These are phyloP conservation scores for Starmerella floris DNA, from an alignment of 805 yeast species.

Conservation along the genomic window DNA sequence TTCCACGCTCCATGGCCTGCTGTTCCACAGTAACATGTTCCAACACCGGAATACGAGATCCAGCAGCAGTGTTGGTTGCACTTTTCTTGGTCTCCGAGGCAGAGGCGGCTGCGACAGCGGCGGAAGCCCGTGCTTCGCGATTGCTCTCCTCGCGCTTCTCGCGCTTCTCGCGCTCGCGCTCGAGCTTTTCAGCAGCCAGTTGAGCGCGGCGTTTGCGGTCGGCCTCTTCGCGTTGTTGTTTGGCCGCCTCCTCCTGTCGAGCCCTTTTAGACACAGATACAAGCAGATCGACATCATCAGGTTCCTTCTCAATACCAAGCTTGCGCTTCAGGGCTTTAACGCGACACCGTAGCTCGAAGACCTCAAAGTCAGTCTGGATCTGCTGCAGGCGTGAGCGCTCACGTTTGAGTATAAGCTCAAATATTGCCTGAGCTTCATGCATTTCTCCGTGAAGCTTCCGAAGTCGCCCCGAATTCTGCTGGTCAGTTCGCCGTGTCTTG, in stretches of 20 bases:
- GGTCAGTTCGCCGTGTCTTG: slow-evolving; percentile 89
- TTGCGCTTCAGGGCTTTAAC: slow-evolving; percentile 64
- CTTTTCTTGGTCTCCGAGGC: slow-evolving; percentile 22
- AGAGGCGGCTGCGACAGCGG: slow-evolving; percentile 27
- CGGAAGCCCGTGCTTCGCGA: slow-evolving; percentile 9
- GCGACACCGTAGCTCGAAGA: slow-evolving; percentile 60
- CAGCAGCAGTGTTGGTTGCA: slow-evolving; percentile 30
- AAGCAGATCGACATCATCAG: slow-evolving; percentile 72
- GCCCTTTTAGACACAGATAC: slow-evolving; percentile 48
- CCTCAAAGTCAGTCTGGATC: slow-evolving; percentile 46
- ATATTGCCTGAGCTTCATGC: slow-evolving; percentile 56
- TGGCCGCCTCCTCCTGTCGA: slow-evolving; percentile 32
- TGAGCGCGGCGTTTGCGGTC: slow-evolving; percentile 16
- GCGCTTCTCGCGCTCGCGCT: slow-evolving; percentile 17
- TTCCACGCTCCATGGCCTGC: slow-evolving; percentile 60
- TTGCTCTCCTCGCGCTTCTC: slow-evolving; percentile 11
- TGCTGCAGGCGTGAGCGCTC: slow-evolving; percentile 52
- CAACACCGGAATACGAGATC: slow-evolving; percentile 86
- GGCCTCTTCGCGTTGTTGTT: slow-evolving; percentile 14
- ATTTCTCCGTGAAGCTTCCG: slow-evolving; percentile 62
- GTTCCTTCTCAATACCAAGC: slow-evolving; percentile 41
- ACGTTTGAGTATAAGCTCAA: slow-evolving; percentile 59
- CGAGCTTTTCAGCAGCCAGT: slow-evolving; percentile 16
- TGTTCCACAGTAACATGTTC: slow-evolving; percentile 72
- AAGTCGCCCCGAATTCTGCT: slow-evolving; percentile 74